Evolutionary conservation across 2,329 filamentous ascomycete genomes (phyloP), one percentile per base, ranked within the genome.

Genomic region (Monosporascus sp.): DNA sequence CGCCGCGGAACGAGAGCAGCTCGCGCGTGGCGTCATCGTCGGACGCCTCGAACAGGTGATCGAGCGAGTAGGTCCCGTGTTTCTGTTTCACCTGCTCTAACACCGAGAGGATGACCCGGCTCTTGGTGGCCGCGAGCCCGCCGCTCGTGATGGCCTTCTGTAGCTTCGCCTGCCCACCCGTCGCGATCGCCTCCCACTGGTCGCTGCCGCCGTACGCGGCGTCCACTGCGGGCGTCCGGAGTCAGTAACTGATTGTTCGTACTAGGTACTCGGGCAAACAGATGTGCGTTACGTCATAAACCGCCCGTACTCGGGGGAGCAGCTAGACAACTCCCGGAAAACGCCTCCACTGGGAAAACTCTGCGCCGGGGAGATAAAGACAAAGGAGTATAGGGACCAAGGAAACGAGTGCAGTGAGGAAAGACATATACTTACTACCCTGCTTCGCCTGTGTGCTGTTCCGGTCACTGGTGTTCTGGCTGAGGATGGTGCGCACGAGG

Each of bases 61-160:
- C 76, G 2, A 81, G 70, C 17, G 74, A 75, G 60, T 77, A 78
- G 1, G 20, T 45, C 4, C 74, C 75, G 61, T 76, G 67, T 31
- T 62, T 60, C 22, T 60, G 66, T 50, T 81, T 75, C 38, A 85
- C 87, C 63, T 89, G 85, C 48, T 79, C 72, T 62, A 93, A 72
- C 51, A 91, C 86, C 37, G 72, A 70, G 59, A 91, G 82, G 60
- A 93, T 89, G 60, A 85, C 82, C 54, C 81, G 85, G 63, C 84
- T 88, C 70, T 93, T 94, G n/a, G 82, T 76, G 37, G 80, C 79
- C 15, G 84, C 86, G 1, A 93, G 74, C 0, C 89, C 89, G 31
- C 89, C 89, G 24, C 77, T 77, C 66, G 84, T 83, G 63, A 92
- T 91, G 0, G 88, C 82, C 60, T 84, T 75, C 55, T 75, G 69